Evolutionary conservation across 345 rosid genomes (phyloP), one percentile per base, ranked within the genome.

Genomic region (Theobroma cacao): DNA sequence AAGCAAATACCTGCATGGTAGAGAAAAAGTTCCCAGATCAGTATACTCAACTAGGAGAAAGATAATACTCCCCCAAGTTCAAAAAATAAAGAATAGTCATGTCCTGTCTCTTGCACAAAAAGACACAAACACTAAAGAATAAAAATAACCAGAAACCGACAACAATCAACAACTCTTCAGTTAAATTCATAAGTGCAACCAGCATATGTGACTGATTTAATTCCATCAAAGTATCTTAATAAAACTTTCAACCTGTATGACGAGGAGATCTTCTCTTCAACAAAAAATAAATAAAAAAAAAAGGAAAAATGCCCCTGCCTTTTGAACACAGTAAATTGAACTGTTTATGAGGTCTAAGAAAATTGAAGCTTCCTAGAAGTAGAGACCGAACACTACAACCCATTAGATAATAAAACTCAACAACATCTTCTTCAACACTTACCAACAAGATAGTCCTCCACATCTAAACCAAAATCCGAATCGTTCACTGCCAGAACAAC

Each of bases 391-490:
- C 38, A 17, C 58, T 1, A 3, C 40, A 45, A 68, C 28, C 36
- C 58, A 70, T 47, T 8, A 30, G 59, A 30, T 28, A 10, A 47
- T 28, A 47, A 30, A 70, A 17, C n/a, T 28, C 12, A 13, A n/a
- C 41, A 63, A 24, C 34, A 24, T 67, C 17, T 22, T 43, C 58
- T 43, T 68, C 22, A 26, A 68, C 30, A 85, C 92, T 80, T 82
- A 91, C 99, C 98, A 79, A 89, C 80, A 70, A 94, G 97, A 85
- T 94, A 96, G 81, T 96, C 99, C 86, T 94, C 98, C 18, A 91
- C 77, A 79, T 96, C 98, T 88, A 96, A 81, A 38, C 86, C 82
- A 79, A 92, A 91, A 78, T 89, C 93, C 22, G 90, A 79, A 81
- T 80, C 79, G 74, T 87, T 90, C 89, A 96, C 99, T 96, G 91